Conservation (phyloP, 1,284 basidiomycete species). For the Phellopilus nigrolimitatus region DNA sequence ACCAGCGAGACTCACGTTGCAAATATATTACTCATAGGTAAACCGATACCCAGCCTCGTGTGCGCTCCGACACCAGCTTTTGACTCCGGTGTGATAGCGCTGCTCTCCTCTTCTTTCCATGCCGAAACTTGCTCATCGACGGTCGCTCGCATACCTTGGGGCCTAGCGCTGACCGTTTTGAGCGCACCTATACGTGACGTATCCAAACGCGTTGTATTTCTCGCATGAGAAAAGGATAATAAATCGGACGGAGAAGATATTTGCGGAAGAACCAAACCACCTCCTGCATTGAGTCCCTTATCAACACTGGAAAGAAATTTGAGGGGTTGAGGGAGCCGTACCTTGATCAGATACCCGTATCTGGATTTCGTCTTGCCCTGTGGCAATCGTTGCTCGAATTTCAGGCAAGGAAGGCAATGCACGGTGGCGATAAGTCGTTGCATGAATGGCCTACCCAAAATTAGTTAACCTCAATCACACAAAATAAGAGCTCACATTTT, state of each 20-base stretch:
- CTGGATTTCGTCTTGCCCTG: slow-evolving; percentile 64
- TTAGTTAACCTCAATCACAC: slow-evolving; percentile 13
- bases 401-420: slow-evolving; percentile 42
- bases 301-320: slow-evolving; percentile 4
- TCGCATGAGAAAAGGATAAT: slow-evolving; percentile 78
- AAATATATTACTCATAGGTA: slow-evolving; percentile 84
- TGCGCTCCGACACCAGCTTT: slow-evolving; percentile 48
- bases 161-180: slow-evolving; percentile 55
- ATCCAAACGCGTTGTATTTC: slow-evolving; percentile 67
- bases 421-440: slow-evolving; percentile 51
- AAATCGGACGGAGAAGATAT: slow-evolving; percentile 64
- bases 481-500: slow-evolving; percentile 52
- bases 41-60: slow-evolving; percentile 68
- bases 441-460: slow-evolving; percentile 48
- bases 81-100: slow-evolving; percentile 36
- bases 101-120: slow-evolving; percentile 35
- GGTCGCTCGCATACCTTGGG: slow-evolving; percentile 65
- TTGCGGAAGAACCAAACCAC: slow-evolving; percentile 58
- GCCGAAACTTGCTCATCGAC: slow-evolving; percentile 66
- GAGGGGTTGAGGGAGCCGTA: slow-evolving; percentile 26
- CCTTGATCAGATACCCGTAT: slow-evolving; percentile 87
- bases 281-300: slow-evolving; percentile 33
- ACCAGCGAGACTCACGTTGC: slow-evolving; percentile 51
- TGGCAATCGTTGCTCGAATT: slow-evolving; percentile 69
- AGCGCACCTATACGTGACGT: slow-evolving; percentile 66